These are phyloP conservation scores for Xylariaceae sp. DNA, from an alignment of 2,329 filamentous ascomycete genomes.

Conservation along the genomic window DNA sequence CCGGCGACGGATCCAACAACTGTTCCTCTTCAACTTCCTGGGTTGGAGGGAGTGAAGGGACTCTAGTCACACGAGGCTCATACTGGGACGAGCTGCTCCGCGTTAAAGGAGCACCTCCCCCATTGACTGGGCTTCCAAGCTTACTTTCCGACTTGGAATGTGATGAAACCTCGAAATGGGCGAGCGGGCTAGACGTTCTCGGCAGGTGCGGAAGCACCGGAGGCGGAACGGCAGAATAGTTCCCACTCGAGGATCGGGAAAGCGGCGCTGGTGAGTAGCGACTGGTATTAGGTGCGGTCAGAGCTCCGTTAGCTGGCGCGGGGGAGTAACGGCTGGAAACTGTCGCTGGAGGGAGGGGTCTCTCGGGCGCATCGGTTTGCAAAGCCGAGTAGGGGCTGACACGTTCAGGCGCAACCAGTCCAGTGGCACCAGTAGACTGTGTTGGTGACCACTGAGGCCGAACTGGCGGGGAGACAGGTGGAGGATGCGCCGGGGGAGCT, in stretches of 20 bases:
- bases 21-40: constrained; percentile 58
- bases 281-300: constrained; percentile 36
- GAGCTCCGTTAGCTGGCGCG: constrained; percentile 41
- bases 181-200: constrained; percentile 60
- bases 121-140: constrained; percentile 28
- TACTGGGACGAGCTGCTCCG: constrained; percentile 48
- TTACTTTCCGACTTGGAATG: constrained; percentile 34
- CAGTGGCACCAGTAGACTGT: constrained; percentile 27
- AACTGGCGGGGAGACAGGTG: constrained; percentile 13
- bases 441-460: constrained; percentile 22
- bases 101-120: constrained; percentile 39
- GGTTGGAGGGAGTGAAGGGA: constrained; percentile 55
- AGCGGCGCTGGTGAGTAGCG: constrained; percentile 51
- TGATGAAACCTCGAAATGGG: constrained; percentile 56
- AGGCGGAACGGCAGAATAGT: constrained; percentile 38
- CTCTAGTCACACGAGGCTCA: constrained; percentile 49
- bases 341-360: constrained; percentile 32
- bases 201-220: constrained; percentile 53
- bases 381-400: constrained; percentile 49
- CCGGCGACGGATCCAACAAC: constrained; percentile 26
- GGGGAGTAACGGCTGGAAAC: constrained; percentile 55
- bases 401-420: constrained; percentile 49
- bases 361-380: constrained; percentile 30
- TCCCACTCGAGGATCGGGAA: constrained; percentile 36
- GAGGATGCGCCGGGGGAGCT: constrained; percentile 11